Conservation (phyloP, 306 rosid genomes). For the Cucumis cinereus region DNA sequence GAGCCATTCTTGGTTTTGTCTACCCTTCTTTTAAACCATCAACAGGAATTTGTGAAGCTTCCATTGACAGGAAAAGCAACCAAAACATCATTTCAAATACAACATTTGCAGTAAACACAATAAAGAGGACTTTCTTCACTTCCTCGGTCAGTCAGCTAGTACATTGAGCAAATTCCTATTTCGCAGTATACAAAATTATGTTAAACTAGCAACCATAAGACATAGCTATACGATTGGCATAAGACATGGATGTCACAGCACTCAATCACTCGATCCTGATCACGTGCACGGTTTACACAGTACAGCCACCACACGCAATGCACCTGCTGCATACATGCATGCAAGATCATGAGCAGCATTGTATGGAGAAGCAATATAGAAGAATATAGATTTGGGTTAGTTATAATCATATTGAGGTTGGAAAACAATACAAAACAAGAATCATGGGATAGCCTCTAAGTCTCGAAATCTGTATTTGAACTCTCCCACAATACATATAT, state of each 20-base stretch:
- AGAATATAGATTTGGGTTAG: too few species aligned
- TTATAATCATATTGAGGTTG: too few species aligned
- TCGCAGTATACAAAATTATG: background rate
- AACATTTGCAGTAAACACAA: background rate
- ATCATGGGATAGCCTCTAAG: background rate
- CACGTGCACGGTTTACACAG: conserved; percentile 3
- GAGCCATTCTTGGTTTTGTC: background rate
- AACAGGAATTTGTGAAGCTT: background rate
- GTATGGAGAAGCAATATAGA: too few species aligned
- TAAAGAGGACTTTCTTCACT: background rate
- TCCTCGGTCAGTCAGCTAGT: background rate
- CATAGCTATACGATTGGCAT: background rate
- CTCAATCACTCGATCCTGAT: background rate
- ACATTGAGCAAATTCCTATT: background rate
- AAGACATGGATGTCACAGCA: background rate
- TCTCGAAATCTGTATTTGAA: too few species aligned
- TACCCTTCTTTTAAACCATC: background rate
- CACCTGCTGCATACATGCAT: conserved; percentile 30
- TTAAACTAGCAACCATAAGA: background rate
- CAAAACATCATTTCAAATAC: background rate
- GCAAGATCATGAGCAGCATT: background rate
- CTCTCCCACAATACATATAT: background rate
- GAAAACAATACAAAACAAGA: too few species aligned
- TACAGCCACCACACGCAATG: conserved; percentile 75
- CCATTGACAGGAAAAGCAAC: background rate